Evolutionary conservation across 352 stramenopile genomes (phyloP), one percentile per base, ranked within the genome.

Genomic region (Pythium scleroteichum): DNA sequence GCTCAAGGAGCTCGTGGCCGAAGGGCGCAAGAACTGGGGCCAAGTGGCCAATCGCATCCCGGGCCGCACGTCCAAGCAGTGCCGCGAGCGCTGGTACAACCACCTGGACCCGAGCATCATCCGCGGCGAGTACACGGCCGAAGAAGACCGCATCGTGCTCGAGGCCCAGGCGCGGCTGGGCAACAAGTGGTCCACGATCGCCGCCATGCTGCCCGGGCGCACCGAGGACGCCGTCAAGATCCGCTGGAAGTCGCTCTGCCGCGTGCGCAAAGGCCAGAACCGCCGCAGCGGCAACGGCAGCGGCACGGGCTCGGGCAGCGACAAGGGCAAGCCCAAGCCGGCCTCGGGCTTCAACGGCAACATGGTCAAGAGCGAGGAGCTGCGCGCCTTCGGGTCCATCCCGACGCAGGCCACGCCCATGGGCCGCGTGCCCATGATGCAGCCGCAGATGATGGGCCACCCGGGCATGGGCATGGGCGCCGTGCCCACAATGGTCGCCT

Each of bases 181-280:
- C 29, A 97, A 96, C 60, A 84, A 85, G 27, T 97, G 90, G 90
- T 96, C 90, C 5, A 83, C 85, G 22, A 97, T 97, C 53, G 90
- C 90, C 13, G 81, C 82, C 10, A 92, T 93, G 74, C 66, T 97
- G n/a, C 84, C 85, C 4, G 90, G 90, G 3, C 77, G 90, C 35
- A 96, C 88, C 0, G 90, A 97, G 59, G 92, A 97, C 59, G 83
- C 83, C 0, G 87, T 97, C 9, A 97, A 97, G 75, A 97, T 96
- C 59, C 80, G 87, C 9, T 97, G 88, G 88, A 97, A 97, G 61
- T 92, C 84, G 62, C 73, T 95, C 17, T 94, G 86, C 59, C 74
- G 85, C 29, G 82, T 91, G 40, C 79, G 82, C 29, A 92, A 90
- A 64, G 81, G 81, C 62, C 51, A 66, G 51, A 66, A 61, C 45